phyloP scores from a whole-genome alignment of 2,329 filamentous ascomycete species.

The Fusarium annulatum region DNA sequence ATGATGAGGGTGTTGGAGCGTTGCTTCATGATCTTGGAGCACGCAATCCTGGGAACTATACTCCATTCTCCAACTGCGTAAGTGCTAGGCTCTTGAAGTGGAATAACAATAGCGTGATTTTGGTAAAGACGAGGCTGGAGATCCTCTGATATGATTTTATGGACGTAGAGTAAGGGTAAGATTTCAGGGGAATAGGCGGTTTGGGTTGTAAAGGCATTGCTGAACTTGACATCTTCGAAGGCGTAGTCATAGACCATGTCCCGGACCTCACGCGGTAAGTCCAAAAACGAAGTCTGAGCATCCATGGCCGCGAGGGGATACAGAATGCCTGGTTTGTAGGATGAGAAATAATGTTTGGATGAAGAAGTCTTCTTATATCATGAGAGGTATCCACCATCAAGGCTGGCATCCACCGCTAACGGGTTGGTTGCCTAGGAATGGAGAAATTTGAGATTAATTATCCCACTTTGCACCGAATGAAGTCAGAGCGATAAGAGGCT shows the following conservation, averaged over 20 bases:
- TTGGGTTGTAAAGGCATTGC: not conserved
- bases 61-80: not conserved
- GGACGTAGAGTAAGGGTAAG: not conserved
- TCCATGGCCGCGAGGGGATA: not conserved
- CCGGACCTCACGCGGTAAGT: not conserved
- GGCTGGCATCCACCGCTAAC: not conserved
- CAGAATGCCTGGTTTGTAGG: fast-evolving
- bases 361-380: not conserved
- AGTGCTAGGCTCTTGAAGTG: not conserved
- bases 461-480: not conserved
- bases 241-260: not conserved
- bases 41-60: not conserved
- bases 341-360: no score
- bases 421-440: not conserved
- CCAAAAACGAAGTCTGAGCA: not conserved
- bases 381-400: not conserved
- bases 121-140: not conserved
- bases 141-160: not conserved
- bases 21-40: not conserved
- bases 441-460: not conserved
- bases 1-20: not conserved
- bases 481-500: fast-evolving
- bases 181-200: not conserved
- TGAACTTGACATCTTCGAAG: not conserved
- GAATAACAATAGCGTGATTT: not conserved